Evolutionary conservation across 2,329 filamentous ascomycete species (phyloP), one percentile per base, ranked within the genome.

Genomic region (Plenodomus lindquistii): DNA sequence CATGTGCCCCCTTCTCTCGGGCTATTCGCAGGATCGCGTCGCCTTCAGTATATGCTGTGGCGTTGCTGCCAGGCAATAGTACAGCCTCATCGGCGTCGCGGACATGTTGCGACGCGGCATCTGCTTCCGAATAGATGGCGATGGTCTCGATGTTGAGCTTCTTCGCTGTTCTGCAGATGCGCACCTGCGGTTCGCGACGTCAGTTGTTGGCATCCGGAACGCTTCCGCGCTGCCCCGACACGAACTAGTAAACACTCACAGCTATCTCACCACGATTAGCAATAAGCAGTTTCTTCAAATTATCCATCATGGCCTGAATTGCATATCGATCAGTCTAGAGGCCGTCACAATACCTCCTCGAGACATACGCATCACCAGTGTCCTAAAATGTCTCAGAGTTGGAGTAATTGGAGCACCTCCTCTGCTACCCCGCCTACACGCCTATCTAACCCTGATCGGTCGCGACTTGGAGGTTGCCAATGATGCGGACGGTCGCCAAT

Each of bases 181-280:
- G 76, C 16, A 73, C 69, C 66, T 73, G 48, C 19, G 40, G 15
- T 20, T 5, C 18, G 47, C 51, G 48, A 59, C 52, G 58, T 62
- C 51, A 64, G 54, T 29, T 21, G 34, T 5, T 22, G 24, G 4
- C 6, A 31, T 31, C 9, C 40, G 34, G 20, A 19, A 24, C 3
- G 11, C 6, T 41, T 48, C 45, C 41, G 48, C 40, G 15, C 37
- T 19, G 4, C 7, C n/a, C 16, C 21, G 41, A 27, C 17, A 17
- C n/a, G n/a, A n/a, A 31, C 27, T 4, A 31, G 27, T 31, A 5
- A 20, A 15, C 17, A 43, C 44, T 17, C 42, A 46, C 52, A 40
- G 81, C 79, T 44, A 85, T 85, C 60, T 85, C 82, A 39, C 81
- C 83, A 38, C 83, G 74, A 62, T 86, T 85, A 9, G 82, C 82